Evolutionary conservation across 2,329 filamentous ascomycete species (phyloP), one percentile per base, ranked within the genome.

Genomic region (Epichloe bromicola): DNA sequence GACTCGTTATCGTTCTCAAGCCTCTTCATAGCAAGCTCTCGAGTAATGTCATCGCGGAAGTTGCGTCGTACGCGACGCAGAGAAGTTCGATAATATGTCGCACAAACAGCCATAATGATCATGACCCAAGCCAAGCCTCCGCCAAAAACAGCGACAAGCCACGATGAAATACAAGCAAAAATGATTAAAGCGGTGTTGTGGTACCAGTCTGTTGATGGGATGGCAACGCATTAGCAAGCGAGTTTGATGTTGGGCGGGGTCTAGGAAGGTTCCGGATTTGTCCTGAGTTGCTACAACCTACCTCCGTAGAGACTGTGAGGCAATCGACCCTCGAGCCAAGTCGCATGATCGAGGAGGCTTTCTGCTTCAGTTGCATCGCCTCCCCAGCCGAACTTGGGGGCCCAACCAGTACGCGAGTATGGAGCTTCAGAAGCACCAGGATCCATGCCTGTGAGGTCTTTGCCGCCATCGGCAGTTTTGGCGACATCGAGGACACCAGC

Each of bases 1-100:
- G 86, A 93, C 69, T 98, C 93, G 26, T 82, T 82, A 59, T 98
- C 93, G 8, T 83, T 93, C 60, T 97, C 93, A 50, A 98, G 74
- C 61, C 79, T 86, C 67, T 84, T 85, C 68, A 96, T 86, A 12
- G 85, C 83, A 75, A 96, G 77, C 67, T 96, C 90, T 50, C 93
- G 84, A 54, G 84, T 85, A 58, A 98, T 79, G 63, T 98, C 93
- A 69, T 98, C 93, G 53, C 91, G 83, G 67, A 95, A 95, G 67
- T 98, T 98, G 59, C 93, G 84, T 59, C 93, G 85, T 54, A 97
- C 89, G 56, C 93, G 84, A 57, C 91, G 88, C 57, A 96, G 79
- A 2, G 93, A 98, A 33, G 93, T 98, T 55, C 93, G 82, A 68
- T 98, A 98, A 73, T 97, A 98, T 49, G 93, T 97, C 50, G 84